Conservation (phyloP, 164 flowering plant species). For the Paratinospora sagittata region DNA sequence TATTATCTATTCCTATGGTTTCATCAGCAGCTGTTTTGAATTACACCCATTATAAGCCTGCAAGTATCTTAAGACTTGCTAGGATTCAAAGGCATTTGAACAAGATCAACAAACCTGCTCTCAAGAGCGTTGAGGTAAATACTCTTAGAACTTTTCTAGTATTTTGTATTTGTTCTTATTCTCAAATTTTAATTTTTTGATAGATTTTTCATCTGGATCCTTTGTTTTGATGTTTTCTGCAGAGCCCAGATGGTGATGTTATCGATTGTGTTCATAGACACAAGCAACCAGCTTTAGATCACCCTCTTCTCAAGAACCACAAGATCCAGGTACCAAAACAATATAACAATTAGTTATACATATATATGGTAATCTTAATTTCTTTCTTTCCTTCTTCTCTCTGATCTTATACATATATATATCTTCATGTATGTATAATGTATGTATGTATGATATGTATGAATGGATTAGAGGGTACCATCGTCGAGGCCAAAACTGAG, state of each 20-base stretch:
- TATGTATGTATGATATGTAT: neutral
- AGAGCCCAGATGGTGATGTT: slow-evolving; percentile 97
- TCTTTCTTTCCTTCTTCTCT: slow-evolving; percentile 10
- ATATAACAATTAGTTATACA: neutral
- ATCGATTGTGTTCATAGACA: slow-evolving; percentile 81
- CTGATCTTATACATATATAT: neutral
- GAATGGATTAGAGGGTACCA: slow-evolving; percentile 9
- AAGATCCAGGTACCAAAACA: slow-evolving; percentile 67
- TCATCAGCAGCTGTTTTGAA: slow-evolving; percentile 27
- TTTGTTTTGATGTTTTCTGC: slow-evolving; percentile 8
- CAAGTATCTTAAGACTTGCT: slow-evolving; percentile 51
- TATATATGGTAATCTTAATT: neutral
- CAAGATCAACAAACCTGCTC: slow-evolving; percentile 61
- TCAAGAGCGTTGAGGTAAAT: slow-evolving; percentile 58
- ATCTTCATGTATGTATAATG: neutral
- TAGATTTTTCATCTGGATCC: neutral
- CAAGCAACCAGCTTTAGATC: slow-evolving; percentile 94
- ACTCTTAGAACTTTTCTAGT: neutral
- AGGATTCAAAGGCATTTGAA: slow-evolving; percentile 59
- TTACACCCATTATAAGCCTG: slow-evolving; percentile 43
- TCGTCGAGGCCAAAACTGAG: slow-evolving; percentile 37
- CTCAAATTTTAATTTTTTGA: no score
- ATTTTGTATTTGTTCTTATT: no score
- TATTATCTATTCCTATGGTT: slow-evolving; percentile 11
- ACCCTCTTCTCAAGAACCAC: slow-evolving; percentile 88